Evolutionary conservation across 345 rosid genomes (phyloP).

Genomic region (Geranium rotundifolium): DNA sequence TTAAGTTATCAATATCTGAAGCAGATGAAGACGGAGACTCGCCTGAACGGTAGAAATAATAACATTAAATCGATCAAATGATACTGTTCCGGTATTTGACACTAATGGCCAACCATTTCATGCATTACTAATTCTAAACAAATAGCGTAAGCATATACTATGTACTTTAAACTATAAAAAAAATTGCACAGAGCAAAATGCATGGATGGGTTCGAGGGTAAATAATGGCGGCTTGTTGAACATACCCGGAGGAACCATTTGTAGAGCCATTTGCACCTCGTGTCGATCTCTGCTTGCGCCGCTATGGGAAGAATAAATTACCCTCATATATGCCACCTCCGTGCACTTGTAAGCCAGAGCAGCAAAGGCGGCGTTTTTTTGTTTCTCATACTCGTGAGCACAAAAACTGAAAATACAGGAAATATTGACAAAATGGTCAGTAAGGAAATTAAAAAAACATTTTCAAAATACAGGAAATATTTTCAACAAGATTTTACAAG

Average conservation of each 20-base stretch:
- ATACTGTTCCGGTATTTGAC: too few relatives aligned
- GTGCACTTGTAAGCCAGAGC: slow-evolving; percentile 94
- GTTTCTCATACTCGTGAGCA: slow-evolving; percentile 87
- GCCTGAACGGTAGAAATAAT: slow-evolving; percentile 29
- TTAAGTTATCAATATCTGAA: slow-evolving; percentile 86
- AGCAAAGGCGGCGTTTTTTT: slow-evolving; percentile 84
- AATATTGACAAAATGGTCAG: neutral
- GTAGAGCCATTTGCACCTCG: slow-evolving; percentile 62
- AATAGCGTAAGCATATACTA: too few relatives aligned
- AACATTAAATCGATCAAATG: slow-evolving; percentile 5
- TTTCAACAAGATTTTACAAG: too few relatives aligned
- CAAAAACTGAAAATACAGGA: slow-evolving; percentile 51
- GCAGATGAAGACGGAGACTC: slow-evolving; percentile 99
- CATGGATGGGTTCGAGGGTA: neutral
- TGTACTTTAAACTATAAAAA: neutral
- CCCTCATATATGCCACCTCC: slow-evolving; percentile 95
- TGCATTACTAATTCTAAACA: neutral
- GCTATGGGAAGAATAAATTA: slow-evolving; percentile 51
- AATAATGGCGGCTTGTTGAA: neutral
- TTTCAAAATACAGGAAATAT: too few relatives aligned
- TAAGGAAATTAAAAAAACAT: neutral
- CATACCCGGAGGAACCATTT: slow-evolving; percentile 75
- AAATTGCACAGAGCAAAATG: neutral
- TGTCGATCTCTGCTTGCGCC: slow-evolving; percentile 50
- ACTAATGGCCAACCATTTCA: neutral